Evolutionary conservation across 371 early-diverging fungal genomes (phyloP).

Genomic region (Mortierella sp.): DNA sequence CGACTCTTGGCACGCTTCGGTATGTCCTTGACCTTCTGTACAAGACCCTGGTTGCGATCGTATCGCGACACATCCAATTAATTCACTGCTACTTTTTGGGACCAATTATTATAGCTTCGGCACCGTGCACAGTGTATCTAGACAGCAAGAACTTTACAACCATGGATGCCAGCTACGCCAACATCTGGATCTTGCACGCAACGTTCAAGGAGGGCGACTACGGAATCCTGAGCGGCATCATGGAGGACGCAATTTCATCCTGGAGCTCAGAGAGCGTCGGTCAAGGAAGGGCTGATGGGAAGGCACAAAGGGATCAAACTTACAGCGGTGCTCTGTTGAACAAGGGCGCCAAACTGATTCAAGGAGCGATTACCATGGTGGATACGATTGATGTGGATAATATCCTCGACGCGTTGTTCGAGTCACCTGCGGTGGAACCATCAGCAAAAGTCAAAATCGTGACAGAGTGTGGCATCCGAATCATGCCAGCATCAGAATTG

Average conservation of each 20-base stretch:
- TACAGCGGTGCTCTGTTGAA: slow-evolving; percentile 24
- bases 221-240: slow-evolving; percentile 46
- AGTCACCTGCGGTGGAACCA: not conserved
- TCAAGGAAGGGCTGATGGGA: slow-evolving; percentile 2
- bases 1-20: slow-evolving; percentile 74
- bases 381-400: slow-evolving; percentile 52
- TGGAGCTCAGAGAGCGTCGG: slow-evolving; percentile 38
- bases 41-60: no score
- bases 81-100: not conserved
- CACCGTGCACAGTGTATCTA: slow-evolving; percentile 63
- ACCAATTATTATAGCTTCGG: slow-evolving; percentile 56
- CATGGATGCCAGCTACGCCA: slow-evolving; percentile 76
- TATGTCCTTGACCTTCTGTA: slow-evolving; percentile 6
- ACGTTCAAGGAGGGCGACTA: slow-evolving; percentile 41
- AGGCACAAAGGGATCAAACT: slow-evolving; percentile 9
- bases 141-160: slow-evolving; percentile 60
- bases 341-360: slow-evolving; percentile 44
- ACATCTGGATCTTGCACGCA: slow-evolving; percentile 69
- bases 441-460: not conserved
- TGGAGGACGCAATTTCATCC: slow-evolving; percentile 50
- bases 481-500: slow-evolving; percentile 60
- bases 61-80: not conserved
- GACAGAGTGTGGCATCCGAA: not conserved
- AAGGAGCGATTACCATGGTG: slow-evolving; percentile 50
- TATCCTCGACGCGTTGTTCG: slow-evolving; percentile 48